Base-by-base conservation (phyloP, 352 stramenopile species). In the Aphanomyces astaci region DNA sequence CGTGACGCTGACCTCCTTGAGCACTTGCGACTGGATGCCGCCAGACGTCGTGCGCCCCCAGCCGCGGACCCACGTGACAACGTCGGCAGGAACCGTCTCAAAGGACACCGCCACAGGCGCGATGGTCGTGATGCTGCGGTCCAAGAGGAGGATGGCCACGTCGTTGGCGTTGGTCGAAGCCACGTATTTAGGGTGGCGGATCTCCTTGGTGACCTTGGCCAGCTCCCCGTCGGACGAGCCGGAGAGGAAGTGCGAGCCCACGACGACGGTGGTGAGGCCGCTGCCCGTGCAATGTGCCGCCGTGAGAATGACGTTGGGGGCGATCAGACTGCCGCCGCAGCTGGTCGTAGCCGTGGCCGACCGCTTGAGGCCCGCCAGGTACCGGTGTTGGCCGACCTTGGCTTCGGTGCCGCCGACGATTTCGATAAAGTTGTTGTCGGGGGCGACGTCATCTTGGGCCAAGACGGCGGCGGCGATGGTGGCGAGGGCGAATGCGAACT, bases 81-180 rank as follows among this genome's bases (percentile, higher is more conserved):
- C 64, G 70, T 84, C 84, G 57, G 85, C 73, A 51, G 76, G 80
- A 28, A 66, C 71, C n/a, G 74, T 72, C 9, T 62, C 71, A 17
- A 71, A 73, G 24, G 73, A 71, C 24, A 82, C 53, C 28, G 62
- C 63, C 10, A 84, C 66, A 15, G 78, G 78, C 27, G 73, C 59
- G 56, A 75, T 77, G 9, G 64, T 79, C 55, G 72, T n/a, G n/a
- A n/a, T 81, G 2, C 64, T 56, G 2, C 45, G 73, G 22, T 78
- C 73, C 5, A 90, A 71, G 48, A 82, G 72, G 4, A 90, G 72
- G 27, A 88, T 76, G 32, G 83, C 28, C 48, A 89, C 82, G 63
- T 90, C 82, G 68, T 79, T 77, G 45, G 76, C 73, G 66, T 82
- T 77, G 49, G 54, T 79, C 43, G 71, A 66, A 28, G 39, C 60